Evolutionary conservation across 1,284 basidiomycete genomes (phyloP), one percentile per base, ranked within the genome.

Genomic region (Leccinum olivaceoglutinosum): DNA sequence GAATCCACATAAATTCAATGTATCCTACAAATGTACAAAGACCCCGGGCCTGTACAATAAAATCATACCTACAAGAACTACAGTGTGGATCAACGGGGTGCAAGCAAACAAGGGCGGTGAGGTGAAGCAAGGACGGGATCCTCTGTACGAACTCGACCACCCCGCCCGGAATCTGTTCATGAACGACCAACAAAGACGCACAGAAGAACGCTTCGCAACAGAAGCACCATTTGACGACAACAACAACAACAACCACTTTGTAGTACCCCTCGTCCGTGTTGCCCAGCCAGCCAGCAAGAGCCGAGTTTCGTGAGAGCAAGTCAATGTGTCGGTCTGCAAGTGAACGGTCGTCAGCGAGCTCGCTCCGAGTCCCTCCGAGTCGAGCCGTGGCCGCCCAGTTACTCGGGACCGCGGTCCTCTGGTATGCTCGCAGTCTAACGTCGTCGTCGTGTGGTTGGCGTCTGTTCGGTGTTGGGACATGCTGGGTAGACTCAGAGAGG

Each of bases 111-210:
- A 39, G 21, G 21, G 21, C 21, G 21, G 38, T 39, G 6, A 39
- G 38, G 38, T 39, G 3, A 39, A 39, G 38, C 38, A 14, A 39
- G 38, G 38, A 39, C 12, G 38, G 38, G 38, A 36, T 36, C 36
- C 36, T 36, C 36, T 36, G 10, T 36, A 36, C 36, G 67, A 91
- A 25, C 21, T 25, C 21, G 21, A 25, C 21, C 21, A 25, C 21
- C 21, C 21, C 21, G 21, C 21, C 21, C 21, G 21, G 21, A 25
- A 25, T 25, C 21, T 25, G 21, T 25, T 25, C 21, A 25, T 2
- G 58, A 29, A 10, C 36, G 29, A 55, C 55, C 3, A 62, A 29
- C 16, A 25, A 18, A 16, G 38, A 4, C 34, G 18, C 34, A 49
- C 18, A 58, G 56, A 49, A 49, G 10, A 49, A 29, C 10, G 18